Base-by-base conservation (phyloP, 2,329 filamentous ascomycete species). In the Fusarium caatingaense region DNA sequence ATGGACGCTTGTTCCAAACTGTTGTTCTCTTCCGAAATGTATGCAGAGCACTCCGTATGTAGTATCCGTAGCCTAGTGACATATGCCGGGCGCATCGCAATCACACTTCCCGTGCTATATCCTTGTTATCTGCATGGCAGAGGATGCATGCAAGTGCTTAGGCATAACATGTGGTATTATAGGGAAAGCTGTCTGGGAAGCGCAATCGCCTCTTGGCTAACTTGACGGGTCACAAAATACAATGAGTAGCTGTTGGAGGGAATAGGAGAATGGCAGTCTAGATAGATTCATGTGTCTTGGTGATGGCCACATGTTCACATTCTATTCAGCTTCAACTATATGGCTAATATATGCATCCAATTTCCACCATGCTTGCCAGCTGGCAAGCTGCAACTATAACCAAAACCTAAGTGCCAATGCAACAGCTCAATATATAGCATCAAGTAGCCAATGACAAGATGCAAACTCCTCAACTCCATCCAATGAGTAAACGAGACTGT, bases 391-490 rank as follows among this genome's bases (percentile, higher is more conserved):
- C 50, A 67, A 72, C 64, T 70, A 64, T 61, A 30, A 28, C 40
- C 37, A 37, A 59, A 47, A 51, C 47, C 48, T 48, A 54, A 46
- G 51, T 42, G 40, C 28, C 40, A 34, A 48, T 60, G n/a, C 21
- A 27, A 28, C 28, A 10, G 18, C 27, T 56, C 25, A 42, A 62
- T 21, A 13, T 32, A 32, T 25, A 45, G 49, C 34, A 51, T 42
- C 28, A 65, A 46, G 42, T 21, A 30, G n/a, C 47, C 56, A 49
- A 49, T 50, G 56, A 42, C 20, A 44, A 60, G 61, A 32, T 21
- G 47, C 20, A 30, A 45, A 68, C 66, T 68, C 74, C 71, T 41
- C 53, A 70, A 76, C 74, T 68, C 75, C 75, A 60, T 44, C 45
- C 58, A 59, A 56, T 66, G 58, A 42, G 21, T 67, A 49, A 51